Evolutionary conservation across 1,139 yeast species (phyloP), one percentile per base, ranked within the genome.

Genomic region (Candida dubliniensis): DNA sequence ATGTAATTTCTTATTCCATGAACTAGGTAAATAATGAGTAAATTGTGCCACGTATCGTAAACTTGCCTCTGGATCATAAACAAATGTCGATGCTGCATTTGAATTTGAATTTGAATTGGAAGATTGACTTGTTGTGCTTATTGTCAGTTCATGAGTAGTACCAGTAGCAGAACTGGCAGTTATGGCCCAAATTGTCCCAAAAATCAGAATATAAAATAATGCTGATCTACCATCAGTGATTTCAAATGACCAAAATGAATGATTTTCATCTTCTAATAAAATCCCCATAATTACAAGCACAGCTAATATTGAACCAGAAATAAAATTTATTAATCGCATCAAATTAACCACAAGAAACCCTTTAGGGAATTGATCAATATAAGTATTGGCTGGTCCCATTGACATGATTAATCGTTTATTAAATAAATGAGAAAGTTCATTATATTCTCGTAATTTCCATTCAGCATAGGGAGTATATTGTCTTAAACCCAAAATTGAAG

Each of bases 391-490:
- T 2, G 91, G 82, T 10, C 81, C 86, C 35, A 81, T 78, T 40
- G 97, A 87, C 52, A 87, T 65, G 43, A 83, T 87, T 36, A 95
- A 67, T 41, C 99, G 71, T 53, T 84, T 81, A 47, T 82, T 82
- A 62, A 93, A 93, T 34, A 93, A 74, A 64, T 93, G 99, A 34
- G 89, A 89, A 14, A 93, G 72, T 61, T 93, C 99, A 60, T 93
- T 93, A 60, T 87, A 89, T 59, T 93, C 99, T 45, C 99, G 74
- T 58, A 95, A 78, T 60, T 85, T 88, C 98, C 99, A 93, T 58
- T 88, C 93, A 0, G 98, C 97, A 63, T 81, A 79, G 0, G 97
- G 97, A 0, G 98, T 89, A 58, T 89, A 93, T 56, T 89, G 96
- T 40, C 99, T 73, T 38, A 72, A 60, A 1, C 91, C 84, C 8